Evolutionary conservation across 495 filamentous ascomycete species (phyloP).

Genomic region (Penicillium diatomitis): DNA sequence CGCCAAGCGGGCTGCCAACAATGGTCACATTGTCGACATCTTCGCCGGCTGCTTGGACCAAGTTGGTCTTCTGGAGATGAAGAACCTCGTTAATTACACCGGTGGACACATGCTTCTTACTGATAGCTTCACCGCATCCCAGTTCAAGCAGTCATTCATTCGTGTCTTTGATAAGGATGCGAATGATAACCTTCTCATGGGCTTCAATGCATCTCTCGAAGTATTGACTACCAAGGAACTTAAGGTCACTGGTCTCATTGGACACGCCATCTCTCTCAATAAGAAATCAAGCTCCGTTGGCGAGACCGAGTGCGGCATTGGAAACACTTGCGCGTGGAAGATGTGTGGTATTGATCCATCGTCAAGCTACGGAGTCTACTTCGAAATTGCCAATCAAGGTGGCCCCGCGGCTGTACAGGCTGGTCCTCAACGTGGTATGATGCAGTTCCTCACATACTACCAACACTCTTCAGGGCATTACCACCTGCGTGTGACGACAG

Average conservation of each 20-base stretch:
- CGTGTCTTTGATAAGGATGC: constrained; percentile 95
- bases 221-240: constrained; percentile 96
- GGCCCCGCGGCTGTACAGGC: constrained; percentile 79
- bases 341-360: constrained; percentile 97
- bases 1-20: constrained; percentile 92
- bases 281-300: constrained; percentile 97
- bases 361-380: constrained; percentile 92
- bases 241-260: constrained; percentile 97
- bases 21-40: constrained; percentile 94
- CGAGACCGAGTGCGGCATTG: constrained; percentile 96
- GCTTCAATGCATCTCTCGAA: constrained; percentile 95
- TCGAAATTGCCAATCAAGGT: constrained; percentile 93
- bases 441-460: constrained; percentile 99
- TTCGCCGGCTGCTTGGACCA: constrained; percentile 98
- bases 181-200: constrained; percentile 92
- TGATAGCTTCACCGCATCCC: constrained; percentile 97
- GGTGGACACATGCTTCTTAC: constrained; percentile 98
- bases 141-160: constrained; percentile 99
- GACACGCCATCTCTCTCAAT: constrained; percentile 91
- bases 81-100: constrained; percentile 90
- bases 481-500: constrained; percentile 91
- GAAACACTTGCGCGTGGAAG: constrained; percentile 99
- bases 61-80: constrained; percentile 98
- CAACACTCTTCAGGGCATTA: constrained; percentile 95
- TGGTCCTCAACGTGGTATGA: constrained; percentile 84